Evolutionary conservation across 2,329 filamentous ascomycete species (phyloP), one percentile per base, ranked within the genome.

Genomic region (Alternaria arbusti): DNA sequence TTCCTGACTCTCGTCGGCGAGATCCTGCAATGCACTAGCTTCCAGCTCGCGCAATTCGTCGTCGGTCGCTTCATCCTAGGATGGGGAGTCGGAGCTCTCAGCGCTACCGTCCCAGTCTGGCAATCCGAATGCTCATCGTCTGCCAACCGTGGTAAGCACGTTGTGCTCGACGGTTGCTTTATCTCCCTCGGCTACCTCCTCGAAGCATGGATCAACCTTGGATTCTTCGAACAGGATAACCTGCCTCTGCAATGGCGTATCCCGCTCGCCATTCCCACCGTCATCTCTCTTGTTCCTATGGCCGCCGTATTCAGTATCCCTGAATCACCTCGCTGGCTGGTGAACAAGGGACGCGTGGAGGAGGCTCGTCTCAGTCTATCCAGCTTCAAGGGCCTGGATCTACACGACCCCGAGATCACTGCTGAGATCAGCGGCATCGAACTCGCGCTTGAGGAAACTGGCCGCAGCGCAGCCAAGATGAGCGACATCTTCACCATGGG

Each of bases 281-380:
- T 92, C 0, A 74, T 81, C 57, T 80, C 78, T 0, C 65, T 91
- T 5, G 54, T 87, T 1, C 82, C 91, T 0, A 82, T 91, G 54
- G 72, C 70, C 0, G 75, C 83, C 3, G 85, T 91, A 25, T 91
- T 88, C 87, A 86, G 89, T 77, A 89, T 92, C 73, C 91, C 90
- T 0, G 91, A 93, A 67, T 90, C 88, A 0, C 90, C 90, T 0
- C 83, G 90, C 2, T 91, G 88, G 86, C 83, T 93, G 0, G 86
- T 88, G 66, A 91, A 91, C 68, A 87, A 86, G 10, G 89, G 88
- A 0, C 86, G 89, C 0, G 84, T 89, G 30, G 86, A 91, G 1
- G 91, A 93, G 74, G 90, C 90, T 0, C 85, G 86, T 17, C 61
- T 59, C 6, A 79, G 73, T 30, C 71, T 85, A 8, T 75, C 82